A percentile compares a stretch with the other conserved stretches of the same genome.
Conservation (phyloP, 1,284 basidiomycete species). For the Pisolithus thermaeus region DNA sequence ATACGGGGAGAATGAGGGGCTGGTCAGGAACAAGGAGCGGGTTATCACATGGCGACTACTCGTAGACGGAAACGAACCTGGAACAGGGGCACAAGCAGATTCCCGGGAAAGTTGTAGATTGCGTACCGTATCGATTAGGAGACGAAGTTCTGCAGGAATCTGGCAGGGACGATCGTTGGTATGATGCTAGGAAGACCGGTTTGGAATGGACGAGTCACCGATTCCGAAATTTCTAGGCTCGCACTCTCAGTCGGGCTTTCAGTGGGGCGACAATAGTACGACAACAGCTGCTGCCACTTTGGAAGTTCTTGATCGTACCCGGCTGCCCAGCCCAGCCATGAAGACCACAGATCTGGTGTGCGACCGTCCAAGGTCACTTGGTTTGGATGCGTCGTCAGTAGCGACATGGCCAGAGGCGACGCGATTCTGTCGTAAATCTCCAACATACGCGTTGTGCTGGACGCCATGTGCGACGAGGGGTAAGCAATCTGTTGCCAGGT, state of each 20-base stretch:
- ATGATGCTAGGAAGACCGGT: background rate
- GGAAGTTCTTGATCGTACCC: slow-evolving; percentile 10
- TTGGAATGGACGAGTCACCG: slow-evolving; percentile 15
- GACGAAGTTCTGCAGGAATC: slow-evolving; percentile 23
- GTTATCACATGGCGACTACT: no score
- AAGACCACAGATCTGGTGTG: slow-evolving; percentile 16
- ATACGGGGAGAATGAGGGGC: background rate
- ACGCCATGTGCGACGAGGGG: background rate
- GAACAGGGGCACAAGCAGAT: slow-evolving; percentile 5
- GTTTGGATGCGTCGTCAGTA: slow-evolving; percentile 26
- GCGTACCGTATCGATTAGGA: slow-evolving; percentile 22
- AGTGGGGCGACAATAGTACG: slow-evolving; percentile 18
- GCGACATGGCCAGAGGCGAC: slow-evolving; percentile 12
- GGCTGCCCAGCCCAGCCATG: slow-evolving; percentile 28
- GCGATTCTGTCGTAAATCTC: slow-evolving; percentile 16
- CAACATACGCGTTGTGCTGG: slow-evolving; percentile 3
- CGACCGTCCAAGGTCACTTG: slow-evolving; percentile 14
- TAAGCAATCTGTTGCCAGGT: background rate
- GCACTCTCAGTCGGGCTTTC: slow-evolving; percentile 3
- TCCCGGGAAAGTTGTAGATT: slow-evolving; percentile 23
- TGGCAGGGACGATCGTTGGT: slow-evolving; percentile 3
- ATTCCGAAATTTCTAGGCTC: background rate
- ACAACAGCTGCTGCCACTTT: slow-evolving; percentile 23
- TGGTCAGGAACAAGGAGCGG: background rate
- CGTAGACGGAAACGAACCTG: slow-evolving; percentile 9